These are phyloP conservation scores for Myochromella boudieri DNA, from an alignment of 768 basidiomycete genomes.

Conservation along the genomic window DNA sequence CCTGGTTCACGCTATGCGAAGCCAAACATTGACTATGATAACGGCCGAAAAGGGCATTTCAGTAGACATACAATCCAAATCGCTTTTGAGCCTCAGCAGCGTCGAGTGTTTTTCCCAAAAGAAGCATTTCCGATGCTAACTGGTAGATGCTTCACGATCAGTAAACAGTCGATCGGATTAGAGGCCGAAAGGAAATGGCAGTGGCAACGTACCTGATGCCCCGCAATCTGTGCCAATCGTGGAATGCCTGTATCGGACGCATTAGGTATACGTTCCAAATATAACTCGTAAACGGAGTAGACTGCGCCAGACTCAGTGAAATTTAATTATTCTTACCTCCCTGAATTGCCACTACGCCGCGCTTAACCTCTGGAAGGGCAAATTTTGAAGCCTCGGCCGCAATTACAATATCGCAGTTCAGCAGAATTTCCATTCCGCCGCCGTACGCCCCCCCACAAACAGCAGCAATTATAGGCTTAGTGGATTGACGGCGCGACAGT, in stretches of 20 bases:
- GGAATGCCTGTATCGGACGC: constrained; percentile 55
- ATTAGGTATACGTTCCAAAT: constrained; percentile 3
- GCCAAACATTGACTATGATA: background rate
- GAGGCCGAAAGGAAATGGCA: too few relatives aligned
- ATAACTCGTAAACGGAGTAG: background rate
- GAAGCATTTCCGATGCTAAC: constrained; percentile 75
- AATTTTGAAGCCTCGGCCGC: constrained; percentile 68
- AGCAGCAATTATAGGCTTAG: constrained; percentile 79
- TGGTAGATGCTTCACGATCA: constrained; percentile 29
- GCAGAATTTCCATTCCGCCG: constrained; percentile 63
- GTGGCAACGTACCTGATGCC: constrained; percentile 65
- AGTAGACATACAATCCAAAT: constrained; percentile 67
- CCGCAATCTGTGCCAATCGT: constrained; percentile 59
- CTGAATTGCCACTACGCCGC: constrained; percentile 71
- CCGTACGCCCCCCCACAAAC: constrained; percentile 74
- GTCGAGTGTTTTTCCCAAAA: constrained; percentile 67
- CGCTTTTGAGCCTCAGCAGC: constrained; percentile 67
- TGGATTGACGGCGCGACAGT: constrained; percentile 64
- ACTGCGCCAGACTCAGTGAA: background rate
- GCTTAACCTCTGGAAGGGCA: constrained; percentile 75
- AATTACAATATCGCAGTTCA: constrained; percentile 80
- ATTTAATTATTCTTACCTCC: constrained; percentile 51
- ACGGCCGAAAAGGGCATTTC: constrained; percentile 14
- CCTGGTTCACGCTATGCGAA: constrained; percentile 59
- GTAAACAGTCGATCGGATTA: constrained; percentile 10